Evolutionary conservation across 208 protist species (phyloP).

Genomic region (Acanthamoeba healyi): DNA sequence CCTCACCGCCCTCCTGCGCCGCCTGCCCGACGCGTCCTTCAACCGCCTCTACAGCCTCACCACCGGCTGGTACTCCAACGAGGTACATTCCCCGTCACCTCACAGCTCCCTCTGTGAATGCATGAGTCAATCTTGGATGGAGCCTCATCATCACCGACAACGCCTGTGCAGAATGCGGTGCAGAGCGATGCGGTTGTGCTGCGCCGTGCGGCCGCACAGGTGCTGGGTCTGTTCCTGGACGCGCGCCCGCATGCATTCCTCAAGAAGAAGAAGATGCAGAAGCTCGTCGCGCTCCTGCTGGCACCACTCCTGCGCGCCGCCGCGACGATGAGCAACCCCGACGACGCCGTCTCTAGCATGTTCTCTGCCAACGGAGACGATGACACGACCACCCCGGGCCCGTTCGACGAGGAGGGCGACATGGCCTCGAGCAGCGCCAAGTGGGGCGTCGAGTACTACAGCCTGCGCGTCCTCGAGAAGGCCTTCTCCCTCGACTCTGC

Average conservation of each 20-base stretch:
- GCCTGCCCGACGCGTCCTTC: background rate
- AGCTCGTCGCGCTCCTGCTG: slow-evolving; percentile 5
- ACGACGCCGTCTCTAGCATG: background rate
- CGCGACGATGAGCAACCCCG: background rate
- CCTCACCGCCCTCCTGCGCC: slow-evolving; percentile 3
- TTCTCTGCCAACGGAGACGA: too few species aligned
- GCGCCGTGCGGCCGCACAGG: background rate
- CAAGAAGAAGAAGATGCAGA: slow-evolving; percentile 61
- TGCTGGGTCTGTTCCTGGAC: slow-evolving; percentile 61
- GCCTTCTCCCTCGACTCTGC: slow-evolving; percentile 7
- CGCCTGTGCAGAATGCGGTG: background rate
- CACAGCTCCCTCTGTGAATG: too few species aligned
- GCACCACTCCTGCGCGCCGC: background rate
- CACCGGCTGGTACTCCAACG: slow-evolving; percentile 36
- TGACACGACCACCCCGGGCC: background rate
- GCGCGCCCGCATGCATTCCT: slow-evolving; percentile 20
- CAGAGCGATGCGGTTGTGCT: background rate
- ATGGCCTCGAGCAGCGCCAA: slow-evolving; percentile 16
- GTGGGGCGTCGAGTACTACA: slow-evolving; percentile 72
- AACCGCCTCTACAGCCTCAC: slow-evolving; percentile 13
- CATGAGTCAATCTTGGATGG: too few species aligned
- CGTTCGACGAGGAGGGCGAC: background rate
- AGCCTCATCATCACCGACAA: too few species aligned
- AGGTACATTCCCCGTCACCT: slow-evolving; percentile 37
- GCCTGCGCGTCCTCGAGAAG: slow-evolving; percentile 58